Evolutionary conservation across 305 asterid genomes (phyloP), one percentile per base, ranked within the genome.

Genomic region (Coffea humblotiana): DNA sequence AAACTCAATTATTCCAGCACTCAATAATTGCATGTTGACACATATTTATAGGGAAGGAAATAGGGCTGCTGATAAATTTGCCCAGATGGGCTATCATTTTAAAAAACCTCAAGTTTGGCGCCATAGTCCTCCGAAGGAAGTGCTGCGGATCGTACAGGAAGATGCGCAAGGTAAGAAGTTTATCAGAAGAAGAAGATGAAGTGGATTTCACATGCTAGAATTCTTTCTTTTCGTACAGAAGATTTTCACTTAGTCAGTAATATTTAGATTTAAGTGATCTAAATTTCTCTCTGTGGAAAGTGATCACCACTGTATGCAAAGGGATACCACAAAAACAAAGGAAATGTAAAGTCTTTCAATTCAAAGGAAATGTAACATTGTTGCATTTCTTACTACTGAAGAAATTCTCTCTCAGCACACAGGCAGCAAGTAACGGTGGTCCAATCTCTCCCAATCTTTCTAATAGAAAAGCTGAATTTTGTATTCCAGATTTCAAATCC

Each of bases 21-120:
- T 90, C 1, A 52, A 71, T 29, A 86, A 82, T 71, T 92, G 91
- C 52, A 23, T 83, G 1, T 58, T 91, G 4, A 89, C 96, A 4
- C 98, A 94, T 47, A 76, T 85, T 35, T 94, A 86, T 47, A 81
- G 97, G 18, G 90, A 94, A 81, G 98, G 97, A 0, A 93, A 94
- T 48, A 85, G 89, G 69, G 95, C 95, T 3, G 96, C 98, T 0
- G 87, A 94, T 81, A 90, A 81, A 72, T 88, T 94, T 37, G 98
- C 98, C 16, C 80, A 89, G 73, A 83, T 94, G 84, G 98, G 98
- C 11, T 89, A 94, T 81, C 65, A 52, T 48, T 76, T 85, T 47
- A 86, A 84, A 81, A 82, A 78, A 83, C 97, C 95, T 27, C 92
- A 86, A 60, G 77, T 93, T n/a, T 93, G 97, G 97, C 79, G 81